Conservation (phyloP, 2,329 filamentous ascomycete species). For the Hirsutella rhossiliensis region DNA sequence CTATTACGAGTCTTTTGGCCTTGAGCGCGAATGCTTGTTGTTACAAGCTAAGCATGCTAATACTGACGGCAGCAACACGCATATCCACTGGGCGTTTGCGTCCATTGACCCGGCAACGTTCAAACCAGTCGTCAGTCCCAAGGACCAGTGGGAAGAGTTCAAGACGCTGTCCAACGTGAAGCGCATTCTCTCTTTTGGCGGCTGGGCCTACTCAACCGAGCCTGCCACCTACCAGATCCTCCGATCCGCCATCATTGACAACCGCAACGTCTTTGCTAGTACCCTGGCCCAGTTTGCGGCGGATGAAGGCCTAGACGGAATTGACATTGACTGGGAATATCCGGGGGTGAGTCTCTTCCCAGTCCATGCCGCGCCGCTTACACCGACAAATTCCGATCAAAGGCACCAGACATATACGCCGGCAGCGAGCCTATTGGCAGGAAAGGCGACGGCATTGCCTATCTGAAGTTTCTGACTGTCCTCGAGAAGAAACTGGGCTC, state of each 20-base stretch:
- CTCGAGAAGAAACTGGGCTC: conserved; percentile 1
- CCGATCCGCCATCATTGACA: conserved; percentile 11
- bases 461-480: conserved; percentile 6
- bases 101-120: conserved; percentile 10
- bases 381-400: not conserved
- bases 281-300: conserved; percentile 23
- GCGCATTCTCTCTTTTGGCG: conserved; percentile 16
- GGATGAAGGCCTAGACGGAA: conserved; percentile 21
- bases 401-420: conserved; percentile 11
- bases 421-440: conserved; percentile 13
- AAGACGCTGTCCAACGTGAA: conserved; percentile 10
- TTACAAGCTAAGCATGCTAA: conserved; percentile 7
- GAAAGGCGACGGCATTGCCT: conserved; percentile 3
- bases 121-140: conserved; percentile 8
- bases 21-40: conserved; percentile 4
- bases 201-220: conserved; percentile 14
- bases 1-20: conserved; percentile 10
- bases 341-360: conserved; percentile 9
- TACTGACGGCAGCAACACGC: conserved; percentile 8
- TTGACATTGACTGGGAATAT: conserved; percentile 31
- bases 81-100: conserved; percentile 18
- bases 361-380: not conserved
- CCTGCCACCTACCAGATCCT: conserved; percentile 10
- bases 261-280: conserved; percentile 19
- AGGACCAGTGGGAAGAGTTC: conserved; percentile 12